A percentile compares a stretch with the other conserved stretches of the same genome.
phyloP scores from a whole-genome alignment of 352 stramenopile genomes.

The Globisporangium spinosum region DNA sequence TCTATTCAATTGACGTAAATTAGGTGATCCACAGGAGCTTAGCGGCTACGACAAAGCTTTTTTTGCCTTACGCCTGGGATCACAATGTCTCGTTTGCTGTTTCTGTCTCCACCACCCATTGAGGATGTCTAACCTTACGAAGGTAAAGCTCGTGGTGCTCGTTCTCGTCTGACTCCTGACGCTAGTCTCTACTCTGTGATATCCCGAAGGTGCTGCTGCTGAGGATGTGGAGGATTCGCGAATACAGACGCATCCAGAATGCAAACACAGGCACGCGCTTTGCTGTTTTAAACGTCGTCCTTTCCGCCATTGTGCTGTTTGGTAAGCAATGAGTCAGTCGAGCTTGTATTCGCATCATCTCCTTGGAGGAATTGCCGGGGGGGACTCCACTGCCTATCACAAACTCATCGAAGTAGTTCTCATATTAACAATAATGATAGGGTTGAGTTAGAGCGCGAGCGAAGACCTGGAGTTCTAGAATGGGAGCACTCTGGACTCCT shows the following conservation, averaged over 20 bases:
- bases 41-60: no score
- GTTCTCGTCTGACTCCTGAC: not conserved
- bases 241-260: not conserved
- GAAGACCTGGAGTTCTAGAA: not conserved
- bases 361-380: not conserved
- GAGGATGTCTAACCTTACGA: not conserved
- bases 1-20: not conserved
- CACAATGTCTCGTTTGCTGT: not conserved
- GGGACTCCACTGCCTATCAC: not conserved
- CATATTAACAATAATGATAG: not conserved
- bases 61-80: no score
- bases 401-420: not conserved
- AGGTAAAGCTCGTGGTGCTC: not conserved
- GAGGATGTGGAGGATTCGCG: not conserved
- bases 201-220: not conserved
- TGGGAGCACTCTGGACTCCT: not conserved
- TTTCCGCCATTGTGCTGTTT: not conserved
- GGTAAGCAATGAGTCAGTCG: not conserved
- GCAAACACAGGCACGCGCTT: not conserved
- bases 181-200: not conserved
- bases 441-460: not conserved
- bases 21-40: not conserved
- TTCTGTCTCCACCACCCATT: not conserved
- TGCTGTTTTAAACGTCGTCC: no score
- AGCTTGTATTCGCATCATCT: not conserved